Evolutionary conservation across 129 eudicot genomes (phyloP).

Genomic region (Artemisia argyi): DNA sequence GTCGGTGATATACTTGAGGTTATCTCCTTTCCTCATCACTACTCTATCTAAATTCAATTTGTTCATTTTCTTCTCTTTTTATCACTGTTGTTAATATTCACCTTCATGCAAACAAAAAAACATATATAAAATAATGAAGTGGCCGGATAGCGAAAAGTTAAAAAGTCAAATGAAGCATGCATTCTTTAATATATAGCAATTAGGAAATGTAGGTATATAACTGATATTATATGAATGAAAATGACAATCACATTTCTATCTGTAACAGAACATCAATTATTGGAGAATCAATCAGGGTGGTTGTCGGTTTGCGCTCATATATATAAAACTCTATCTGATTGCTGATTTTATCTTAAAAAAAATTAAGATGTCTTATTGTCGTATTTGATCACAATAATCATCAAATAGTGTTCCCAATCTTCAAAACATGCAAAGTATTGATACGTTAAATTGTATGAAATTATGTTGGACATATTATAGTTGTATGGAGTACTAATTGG

Average conservation of each 20-base stretch:
- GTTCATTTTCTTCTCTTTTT: not conserved
- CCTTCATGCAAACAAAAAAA: not conserved
- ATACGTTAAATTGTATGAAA: no score
- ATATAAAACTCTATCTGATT: not conserved
- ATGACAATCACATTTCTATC: slow-evolving; percentile 18
- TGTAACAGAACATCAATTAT: slow-evolving; percentile 16
- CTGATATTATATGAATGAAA: slow-evolving; percentile 2
- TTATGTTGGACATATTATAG: no score
- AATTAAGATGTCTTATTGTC: not conserved
- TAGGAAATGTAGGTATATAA: not conserved
- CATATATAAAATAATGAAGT: slow-evolving; percentile 7
- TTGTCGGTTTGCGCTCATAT: slow-evolving; percentile 16
- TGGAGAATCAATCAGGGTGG: slow-evolving; percentile 17
- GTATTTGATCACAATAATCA: not conserved
- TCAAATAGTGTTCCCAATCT: not conserved
- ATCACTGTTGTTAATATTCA: not conserved
- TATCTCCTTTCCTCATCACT: slow-evolving; percentile 8
- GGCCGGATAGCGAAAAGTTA: not conserved
- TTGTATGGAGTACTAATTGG: no score
- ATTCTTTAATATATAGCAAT: not conserved
- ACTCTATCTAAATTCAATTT: not conserved
- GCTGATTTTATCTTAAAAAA: not conserved
- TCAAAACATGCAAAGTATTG: not conserved
- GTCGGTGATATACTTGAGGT: slow-evolving; percentile 73
- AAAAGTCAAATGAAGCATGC: slow-evolving; percentile 12